A percentile compares a stretch with the other conserved stretches of the same genome.
These are phyloP conservation scores for Ascochyta pisi DNA, from an alignment of 2,329 filamentous ascomycete genomes.

Conservation along the genomic window DNA sequence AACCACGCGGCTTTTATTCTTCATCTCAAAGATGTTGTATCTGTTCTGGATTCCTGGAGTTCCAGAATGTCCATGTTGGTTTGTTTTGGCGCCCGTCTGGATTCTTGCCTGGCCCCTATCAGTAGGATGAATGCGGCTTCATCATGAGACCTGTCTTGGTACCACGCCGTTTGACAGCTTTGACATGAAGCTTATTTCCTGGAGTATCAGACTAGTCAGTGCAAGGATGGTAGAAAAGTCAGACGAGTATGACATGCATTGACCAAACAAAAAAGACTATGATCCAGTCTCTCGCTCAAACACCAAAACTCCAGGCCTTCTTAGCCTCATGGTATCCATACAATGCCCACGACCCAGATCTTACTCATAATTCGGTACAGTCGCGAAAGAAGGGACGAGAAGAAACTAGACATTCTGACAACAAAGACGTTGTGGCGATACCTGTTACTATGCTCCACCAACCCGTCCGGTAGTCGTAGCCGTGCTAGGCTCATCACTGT, in stretches of 20 bases:
- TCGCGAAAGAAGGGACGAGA: slow-evolving; percentile 22
- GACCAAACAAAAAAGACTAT: slow-evolving; percentile 23
- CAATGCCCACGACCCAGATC: slow-evolving; percentile 29
- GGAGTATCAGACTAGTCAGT: background rate
- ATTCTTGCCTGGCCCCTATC: slow-evolving; percentile 20
- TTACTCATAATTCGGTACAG: slow-evolving; percentile 23
- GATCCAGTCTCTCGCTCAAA: slow-evolving; percentile 35
- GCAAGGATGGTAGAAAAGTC: slow-evolving; percentile 15
- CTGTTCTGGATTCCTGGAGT: slow-evolving; percentile 42
- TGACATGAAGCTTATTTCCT: slow-evolving; percentile 21
- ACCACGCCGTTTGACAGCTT: slow-evolving; percentile 16
- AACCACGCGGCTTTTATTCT: slow-evolving; percentile 38
- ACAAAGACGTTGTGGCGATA: slow-evolving; percentile 21
- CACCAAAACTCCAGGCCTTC: slow-evolving; percentile 40
- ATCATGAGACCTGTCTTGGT: slow-evolving; percentile 33
- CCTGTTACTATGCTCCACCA: slow-evolving; percentile 41
- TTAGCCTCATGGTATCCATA: slow-evolving; percentile 37
- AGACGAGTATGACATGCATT: slow-evolving; percentile 26
- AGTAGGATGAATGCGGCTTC: slow-evolving; percentile 34
- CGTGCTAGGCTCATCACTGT: slow-evolving; percentile 70
- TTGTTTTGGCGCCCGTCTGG: slow-evolving; percentile 31
- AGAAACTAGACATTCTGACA: slow-evolving; percentile 19
- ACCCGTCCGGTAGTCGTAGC: slow-evolving; percentile 59
- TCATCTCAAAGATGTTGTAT: slow-evolving; percentile 21
- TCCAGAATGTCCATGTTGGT: slow-evolving; percentile 37